Conservation (phyloP, 192 early-diverging fungal genomes). For the Rhizoclosmatium globosum region DNA sequence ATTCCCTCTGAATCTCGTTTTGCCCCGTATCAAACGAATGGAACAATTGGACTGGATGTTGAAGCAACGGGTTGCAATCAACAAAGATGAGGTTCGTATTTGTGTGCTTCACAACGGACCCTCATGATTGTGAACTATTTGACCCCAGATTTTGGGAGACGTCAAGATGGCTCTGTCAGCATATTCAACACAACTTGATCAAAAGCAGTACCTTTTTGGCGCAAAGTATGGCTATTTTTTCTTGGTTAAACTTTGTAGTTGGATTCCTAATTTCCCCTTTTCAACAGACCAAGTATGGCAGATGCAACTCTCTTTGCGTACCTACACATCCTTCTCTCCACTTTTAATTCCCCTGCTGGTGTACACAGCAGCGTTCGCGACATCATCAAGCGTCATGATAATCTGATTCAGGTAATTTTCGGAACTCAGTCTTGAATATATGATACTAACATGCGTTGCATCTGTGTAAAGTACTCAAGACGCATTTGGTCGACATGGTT, state of each 20-base stretch:
- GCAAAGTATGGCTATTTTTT: slow-evolving; percentile 47
- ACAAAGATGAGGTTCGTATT: slow-evolving; percentile 39
- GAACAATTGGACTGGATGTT: slow-evolving; percentile 46
- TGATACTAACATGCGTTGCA: neutral
- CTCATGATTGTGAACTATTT: too few species aligned
- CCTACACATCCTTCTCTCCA: slow-evolving; percentile 59
- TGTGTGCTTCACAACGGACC: neutral
- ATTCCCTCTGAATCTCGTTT: slow-evolving; percentile 45
- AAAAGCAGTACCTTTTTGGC: slow-evolving; percentile 59
- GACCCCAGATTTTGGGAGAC: slow-evolving; percentile 60
- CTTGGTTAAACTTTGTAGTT: neutral
- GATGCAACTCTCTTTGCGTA: slow-evolving; percentile 71
- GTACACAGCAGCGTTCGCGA: slow-evolving; percentile 50
- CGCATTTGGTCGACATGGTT: slow-evolving; percentile 29
- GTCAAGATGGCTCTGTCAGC: slow-evolving; percentile 60
- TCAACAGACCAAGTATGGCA: slow-evolving; percentile 52
- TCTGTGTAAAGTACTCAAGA: slow-evolving; percentile 1
- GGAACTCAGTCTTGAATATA: neutral
- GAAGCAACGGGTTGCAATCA: slow-evolving; percentile 34
- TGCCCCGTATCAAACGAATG: slow-evolving; percentile 32
- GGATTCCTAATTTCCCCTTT: neutral
- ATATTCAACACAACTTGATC: slow-evolving; percentile 57
- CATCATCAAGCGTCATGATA: slow-evolving; percentile 57
- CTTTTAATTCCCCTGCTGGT: slow-evolving; percentile 44
- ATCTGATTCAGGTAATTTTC: slow-evolving; percentile 54